Conservation (phyloP, 805 yeast genomes). For the Blastobotrys chiropterorum region DNA sequence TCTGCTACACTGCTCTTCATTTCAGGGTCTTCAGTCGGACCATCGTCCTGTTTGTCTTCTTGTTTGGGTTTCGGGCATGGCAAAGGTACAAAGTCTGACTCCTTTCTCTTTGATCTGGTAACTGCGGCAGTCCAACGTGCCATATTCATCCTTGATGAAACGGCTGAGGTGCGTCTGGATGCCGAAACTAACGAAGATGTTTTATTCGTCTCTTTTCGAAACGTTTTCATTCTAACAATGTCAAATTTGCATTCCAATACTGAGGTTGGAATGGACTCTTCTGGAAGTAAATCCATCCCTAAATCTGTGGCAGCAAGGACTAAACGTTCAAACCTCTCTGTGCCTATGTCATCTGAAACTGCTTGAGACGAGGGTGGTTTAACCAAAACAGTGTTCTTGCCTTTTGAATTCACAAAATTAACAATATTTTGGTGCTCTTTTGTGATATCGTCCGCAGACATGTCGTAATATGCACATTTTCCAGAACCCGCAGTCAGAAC, state of each 20-base stretch:
- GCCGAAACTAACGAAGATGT: no score
- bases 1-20: neutral
- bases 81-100: neutral
- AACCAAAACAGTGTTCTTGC: neutral
- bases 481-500: slow-evolving; percentile 28
- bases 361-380: neutral
- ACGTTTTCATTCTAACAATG: neutral
- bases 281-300: neutral
- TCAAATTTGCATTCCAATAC: neutral
- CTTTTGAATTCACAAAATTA: neutral
- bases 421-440: no score
- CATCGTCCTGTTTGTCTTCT: no score
- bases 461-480: neutral
- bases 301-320: neutral
- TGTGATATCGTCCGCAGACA: neutral
- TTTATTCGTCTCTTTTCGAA: no score
- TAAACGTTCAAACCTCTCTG: neutral
- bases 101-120: neutral
- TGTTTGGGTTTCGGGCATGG: no score
- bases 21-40: no score
- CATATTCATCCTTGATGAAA: neutral
- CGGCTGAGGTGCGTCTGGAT: no score
- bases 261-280: neutral
- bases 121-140: neutral
- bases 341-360: neutral